Conservation (phyloP, 2,329 filamentous ascomycete genomes). For the Trichophyton verrucosum region DNA sequence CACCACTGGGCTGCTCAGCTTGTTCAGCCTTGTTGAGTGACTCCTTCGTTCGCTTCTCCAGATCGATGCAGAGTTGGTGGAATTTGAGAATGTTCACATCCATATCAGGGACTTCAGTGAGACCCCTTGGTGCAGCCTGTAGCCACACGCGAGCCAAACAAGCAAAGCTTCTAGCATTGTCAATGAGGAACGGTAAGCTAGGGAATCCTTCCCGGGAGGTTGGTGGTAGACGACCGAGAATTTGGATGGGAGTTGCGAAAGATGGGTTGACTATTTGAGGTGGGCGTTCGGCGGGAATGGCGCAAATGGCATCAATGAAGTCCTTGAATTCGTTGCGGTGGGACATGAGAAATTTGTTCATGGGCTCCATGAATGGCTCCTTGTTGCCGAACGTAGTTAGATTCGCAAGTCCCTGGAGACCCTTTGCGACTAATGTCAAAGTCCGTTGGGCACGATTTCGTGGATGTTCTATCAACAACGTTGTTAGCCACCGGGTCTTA, state of each 20-base stretch:
- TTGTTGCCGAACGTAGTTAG: constrained; percentile 85
- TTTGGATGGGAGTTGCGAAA: constrained; percentile 86
- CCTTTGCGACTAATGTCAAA: constrained; percentile 83
- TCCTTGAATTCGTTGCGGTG: constrained; percentile 71
- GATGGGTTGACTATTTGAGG: constrained; percentile 59
- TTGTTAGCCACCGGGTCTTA: neutral
- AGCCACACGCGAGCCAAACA: constrained; percentile 56
- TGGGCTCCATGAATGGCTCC: constrained; percentile 97
- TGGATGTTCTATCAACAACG: constrained; percentile 55
- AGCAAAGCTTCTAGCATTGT: constrained; percentile 74
- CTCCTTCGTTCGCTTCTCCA: constrained; percentile 34
- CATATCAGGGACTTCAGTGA: constrained; percentile 28
- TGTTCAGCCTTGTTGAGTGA: constrained; percentile 36
- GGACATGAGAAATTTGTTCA: constrained; percentile 73
- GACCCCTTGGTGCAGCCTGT: constrained; percentile 27
- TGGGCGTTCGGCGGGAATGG: constrained; percentile 61
- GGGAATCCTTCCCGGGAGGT: constrained; percentile 84
- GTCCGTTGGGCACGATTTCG: constrained; percentile 72
- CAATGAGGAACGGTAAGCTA: constrained; percentile 82
- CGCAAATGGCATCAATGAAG: constrained; percentile 77
- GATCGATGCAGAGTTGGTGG: constrained; percentile 31
- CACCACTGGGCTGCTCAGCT: constrained; percentile 36
- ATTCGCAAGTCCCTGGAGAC: constrained; percentile 80
- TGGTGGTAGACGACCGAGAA: constrained; percentile 66
- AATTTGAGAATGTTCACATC: constrained; percentile 31